Evolutionary conservation across 768 basidiomycete species (phyloP), one percentile per base, ranked within the genome.

Genomic region (Daedaleopsis sinensis): DNA sequence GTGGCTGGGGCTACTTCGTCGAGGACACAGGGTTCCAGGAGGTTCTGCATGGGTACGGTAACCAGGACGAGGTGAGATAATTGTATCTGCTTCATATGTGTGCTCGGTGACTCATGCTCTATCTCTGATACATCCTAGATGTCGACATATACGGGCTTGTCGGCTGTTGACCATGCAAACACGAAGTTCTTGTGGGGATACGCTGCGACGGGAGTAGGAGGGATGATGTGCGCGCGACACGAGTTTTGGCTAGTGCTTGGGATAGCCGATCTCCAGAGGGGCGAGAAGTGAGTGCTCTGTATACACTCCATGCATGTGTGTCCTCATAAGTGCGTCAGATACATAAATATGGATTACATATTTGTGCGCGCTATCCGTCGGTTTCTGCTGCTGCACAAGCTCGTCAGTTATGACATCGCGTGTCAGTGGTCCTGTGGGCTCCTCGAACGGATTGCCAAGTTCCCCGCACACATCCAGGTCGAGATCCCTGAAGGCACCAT

Each of bases 371-470:
- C 57, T 3, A 61, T 46, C 27, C 6, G 56, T 3, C 38, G 38
- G 3, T 6, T 27, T 4, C 42, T 19, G 9, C 6, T 36, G 1
- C 24, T 49, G 16, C 24, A 42, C 13, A 38, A 50, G 21, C 8
- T 47, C 12, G 42, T 69, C 18, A 35, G 64, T 16, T 61, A 70
- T 57, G 64, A 70, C 55, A 70, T 71, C 21, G 67, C 65, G 1
- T 73, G 72, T 48, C 72, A 73, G 23, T 76, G 68, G 64, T 70
- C 27, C 38, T 62, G 64, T 38, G 68, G 74, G 24, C 55, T 77
- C 1, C 27, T 36, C 32, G 38, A 38, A 5, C 65, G 71, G 11
- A 55, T 74, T 32, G 8, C 56, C 39, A 59, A 52, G 5, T 58
- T 57, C 42, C 57, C 57, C 1, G 38, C 35, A 10, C 27, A 52